phyloP scores from a whole-genome alignment of 352 stramenopile species.

The Phytophthora citrophthora region DNA sequence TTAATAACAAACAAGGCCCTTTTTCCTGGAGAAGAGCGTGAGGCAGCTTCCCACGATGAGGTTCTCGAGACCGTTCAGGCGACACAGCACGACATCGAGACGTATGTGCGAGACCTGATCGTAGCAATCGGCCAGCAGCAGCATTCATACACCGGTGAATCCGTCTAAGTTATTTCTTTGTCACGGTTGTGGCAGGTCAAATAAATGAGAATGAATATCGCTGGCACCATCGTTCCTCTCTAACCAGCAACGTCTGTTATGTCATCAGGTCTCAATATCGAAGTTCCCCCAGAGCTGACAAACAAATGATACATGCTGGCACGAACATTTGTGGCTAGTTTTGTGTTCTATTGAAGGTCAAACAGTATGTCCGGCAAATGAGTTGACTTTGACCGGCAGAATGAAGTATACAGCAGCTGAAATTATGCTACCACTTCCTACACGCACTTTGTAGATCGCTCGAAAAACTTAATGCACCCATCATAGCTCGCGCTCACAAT shows the following conservation, averaged over 20 bases:
- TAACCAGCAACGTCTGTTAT: too few relatives aligned
- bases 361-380: background rate
- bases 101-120: constrained; percentile 49
- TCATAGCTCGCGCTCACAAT: constrained; percentile 88
- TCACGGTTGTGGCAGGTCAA: constrained; percentile 2
- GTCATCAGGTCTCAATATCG: too few relatives aligned
- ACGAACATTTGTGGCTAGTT: background rate
- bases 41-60: constrained; percentile 92
- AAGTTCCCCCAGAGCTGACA: too few relatives aligned
- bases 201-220: constrained; percentile 2
- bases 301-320: too few relatives aligned
- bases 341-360: constrained; percentile 2
- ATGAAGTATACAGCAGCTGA: constrained; percentile 3
- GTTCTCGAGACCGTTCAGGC: constrained; percentile 91
- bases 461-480: constrained; percentile 86
- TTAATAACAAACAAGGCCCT: constrained; percentile 97
- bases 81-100: constrained; percentile 62
- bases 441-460: constrained; percentile 49
- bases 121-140: constrained; percentile 33
- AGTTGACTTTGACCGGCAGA: constrained; percentile 13
- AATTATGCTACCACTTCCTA: constrained; percentile 13
- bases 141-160: constrained; percentile 8
- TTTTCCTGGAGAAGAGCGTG: constrained; percentile 80
- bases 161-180: constrained; percentile 26
- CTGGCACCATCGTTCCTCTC: background rate